Base-by-base conservation (phyloP, 306 rosid species). In the Castanopsis chinensis region DNA sequence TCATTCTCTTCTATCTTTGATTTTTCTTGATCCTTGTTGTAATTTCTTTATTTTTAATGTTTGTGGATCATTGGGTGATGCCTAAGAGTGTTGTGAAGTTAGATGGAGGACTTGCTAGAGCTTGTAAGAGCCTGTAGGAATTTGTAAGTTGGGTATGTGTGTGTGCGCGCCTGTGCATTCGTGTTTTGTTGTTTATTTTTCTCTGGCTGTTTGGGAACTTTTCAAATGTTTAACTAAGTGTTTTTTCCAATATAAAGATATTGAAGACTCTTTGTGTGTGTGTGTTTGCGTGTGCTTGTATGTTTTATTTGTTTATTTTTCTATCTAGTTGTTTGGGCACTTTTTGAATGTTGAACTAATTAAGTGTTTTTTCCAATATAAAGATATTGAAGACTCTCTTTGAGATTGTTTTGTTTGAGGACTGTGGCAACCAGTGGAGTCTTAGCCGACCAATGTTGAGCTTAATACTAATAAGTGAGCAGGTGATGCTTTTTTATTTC, bases 401-500 rank as follows among this genome's bases (percentile, higher is more conserved):
- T 82, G 92, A 88, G 87, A 88, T 86, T 61, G 90, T 88, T 71
- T 69, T 88, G 64, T 88, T 88, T 3, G 92, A 88, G 80, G 92
- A 88, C 56, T 86, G 92, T 74, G 86, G 88, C 76, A 88, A 88
- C 84, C 90, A 88, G 77, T 88, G 90, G 90, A 82, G 88, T 82
- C 88, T 88, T 75, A 88, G 92, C 85, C 86, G 92, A 77, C 92
- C 92, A 77, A 88, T 88, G 90, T 80, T 88, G 74, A 88, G 92
- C 80, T 65, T 88, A 81, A 88, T 88, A 69, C 90, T 88, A 14
- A 86, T 88, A 55, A 88, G 89, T 54, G 92, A 86, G 80, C 92
- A 88, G 92, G 92, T 88, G 60, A 76, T 23, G 23, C 72, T 56
- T 35, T 23, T 17, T 37, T 17, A 19, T 65, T 49, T 35, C 41